A percentile compares a stretch with the other conserved stretches of the same genome.
Evolutionary conservation across 1,139 yeast species (phyloP).

Genomic region (Pichia sp.): DNA sequence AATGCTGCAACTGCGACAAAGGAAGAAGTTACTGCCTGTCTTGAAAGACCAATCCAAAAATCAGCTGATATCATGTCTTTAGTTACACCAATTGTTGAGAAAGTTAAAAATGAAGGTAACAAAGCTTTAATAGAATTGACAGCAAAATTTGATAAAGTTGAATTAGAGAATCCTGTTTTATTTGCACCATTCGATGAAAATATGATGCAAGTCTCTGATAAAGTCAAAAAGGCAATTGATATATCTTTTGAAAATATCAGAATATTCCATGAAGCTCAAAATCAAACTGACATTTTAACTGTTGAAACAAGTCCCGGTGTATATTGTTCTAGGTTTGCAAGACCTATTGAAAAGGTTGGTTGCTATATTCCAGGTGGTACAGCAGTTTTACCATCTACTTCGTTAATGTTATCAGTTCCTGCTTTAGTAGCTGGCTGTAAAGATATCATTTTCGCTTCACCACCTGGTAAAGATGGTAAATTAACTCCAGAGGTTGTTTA

Average conservation of each 20-base stretch:
- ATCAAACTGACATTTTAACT: constrained; percentile 60
- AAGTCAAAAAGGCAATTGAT: constrained; percentile 80
- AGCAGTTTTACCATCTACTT: constrained; percentile 95
- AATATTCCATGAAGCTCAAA: constrained; percentile 91
- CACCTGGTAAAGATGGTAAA: constrained; percentile 89
- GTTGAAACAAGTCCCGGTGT: constrained; percentile 96
- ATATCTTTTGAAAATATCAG: constrained; percentile 81
- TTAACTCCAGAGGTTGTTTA: constrained; percentile 96
- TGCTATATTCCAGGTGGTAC: constrained; percentile 98
- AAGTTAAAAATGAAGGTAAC: constrained; percentile 75
- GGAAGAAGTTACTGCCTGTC: constrained; percentile 47
- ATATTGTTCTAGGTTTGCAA: constrained; percentile 84
- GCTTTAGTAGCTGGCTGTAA: constrained; percentile 97
- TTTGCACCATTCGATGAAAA: constrained; percentile 80
- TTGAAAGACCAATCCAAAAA: constrained; percentile 85
- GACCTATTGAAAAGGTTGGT: constrained; percentile 92
- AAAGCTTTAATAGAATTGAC: constrained; percentile 80
- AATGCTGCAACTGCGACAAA: constrained; percentile 39
- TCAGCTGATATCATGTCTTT: constrained; percentile 87
- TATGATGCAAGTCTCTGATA: constrained; percentile 68
- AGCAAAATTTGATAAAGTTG: constrained; percentile 82
- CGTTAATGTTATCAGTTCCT: constrained; percentile 98
- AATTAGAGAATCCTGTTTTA: constrained; percentile 62
- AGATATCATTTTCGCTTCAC: constrained; percentile 93
- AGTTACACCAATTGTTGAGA: constrained; percentile 80